Evolutionary conservation across 2,329 filamentous ascomycete genomes (phyloP), one percentile per base, ranked within the genome.

Genomic region (Monosporascus sp.): DNA sequence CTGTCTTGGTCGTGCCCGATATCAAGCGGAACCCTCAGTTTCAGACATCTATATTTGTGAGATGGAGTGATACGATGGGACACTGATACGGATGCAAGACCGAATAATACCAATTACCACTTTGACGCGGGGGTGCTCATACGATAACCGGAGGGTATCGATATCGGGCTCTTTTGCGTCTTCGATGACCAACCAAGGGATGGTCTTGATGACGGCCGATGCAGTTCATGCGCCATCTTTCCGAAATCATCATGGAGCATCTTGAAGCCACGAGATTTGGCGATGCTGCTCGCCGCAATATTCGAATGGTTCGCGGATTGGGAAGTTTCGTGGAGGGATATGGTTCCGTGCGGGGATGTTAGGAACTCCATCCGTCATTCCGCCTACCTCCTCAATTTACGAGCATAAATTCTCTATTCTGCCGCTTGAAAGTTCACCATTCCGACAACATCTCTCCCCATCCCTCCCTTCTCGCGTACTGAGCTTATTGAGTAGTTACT

Each of bases 1-100:
- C 71, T 0, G n/a, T n/a, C n/a, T n/a, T n/a, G n/a, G 61, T 75
- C 0, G 58, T 74, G 2, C 56, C 64, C 0, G 69, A 77, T 48
- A 60, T 77, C 2, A 57, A 58, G 0, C 35, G 37, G 1, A 64
- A 75, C 37, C 49, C 49, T 2, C 63, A 67, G 1, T 73, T 71
- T 44, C 53, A 56, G 6, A 35, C 51, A 19, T 61, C 63, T n/a
- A 54, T 62, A 0, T 68, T 63, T 17, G 63, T 65, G 11, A 57
- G 51, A 8, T 51, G 54, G 0, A 61, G 6, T 26, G 24, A 26
- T 26, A 26, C 24, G 24, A 26, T 26, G 24, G 3, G 24, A 26
- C 6, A 7, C 6, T 26, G 6, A 26, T 26, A 26, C 24, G 24
- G 5, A 26, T 26, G 24, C 24, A 5, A 26, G 24, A 6, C 24